A percentile compares a stretch with the other conserved stretches of the same genome.
Conservation (phyloP, 1,139 yeast species). For the Kurtzmaniella quercitrusa region DNA sequence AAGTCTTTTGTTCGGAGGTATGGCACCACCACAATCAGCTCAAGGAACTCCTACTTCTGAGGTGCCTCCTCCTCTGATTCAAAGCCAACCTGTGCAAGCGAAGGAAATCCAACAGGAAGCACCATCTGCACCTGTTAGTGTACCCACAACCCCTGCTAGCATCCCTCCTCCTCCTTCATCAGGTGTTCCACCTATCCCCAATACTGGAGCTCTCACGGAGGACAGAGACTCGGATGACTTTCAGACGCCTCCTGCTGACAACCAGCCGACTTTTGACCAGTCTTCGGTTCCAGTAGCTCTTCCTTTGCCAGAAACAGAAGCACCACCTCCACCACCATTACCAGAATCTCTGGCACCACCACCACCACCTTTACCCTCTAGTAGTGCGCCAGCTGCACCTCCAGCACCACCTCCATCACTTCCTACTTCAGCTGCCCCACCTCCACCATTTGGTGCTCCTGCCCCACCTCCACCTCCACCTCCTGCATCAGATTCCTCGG, state of each 20-base stretch:
- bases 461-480: slow-evolving; percentile 28
- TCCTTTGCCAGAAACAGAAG: slow-evolving; percentile 8
- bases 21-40: slow-evolving; percentile 48
- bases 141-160: not conserved
- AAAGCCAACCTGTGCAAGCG: slow-evolving; percentile 4
- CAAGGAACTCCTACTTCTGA: slow-evolving; percentile 16
- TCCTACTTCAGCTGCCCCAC: slow-evolving; percentile 15
- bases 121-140: not conserved
- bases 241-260: slow-evolving; percentile 10
- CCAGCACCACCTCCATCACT: slow-evolving; percentile 27
- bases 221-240: slow-evolving; percentile 8
- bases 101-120: not conserved
- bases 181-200: slow-evolving; percentile 8
- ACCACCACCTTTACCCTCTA: slow-evolving; percentile 18
- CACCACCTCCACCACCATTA: slow-evolving; percentile 15
- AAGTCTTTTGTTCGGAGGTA: slow-evolving; percentile 57
- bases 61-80: slow-evolving; percentile 8
- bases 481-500: slow-evolving; percentile 15
- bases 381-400: slow-evolving; percentile 20
- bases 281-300: slow-evolving; percentile 9
- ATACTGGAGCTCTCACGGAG: slow-evolving; percentile 9
- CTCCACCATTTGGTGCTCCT: slow-evolving; percentile 10
- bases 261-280: slow-evolving; percentile 5
- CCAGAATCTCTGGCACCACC: slow-evolving; percentile 14
- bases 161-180: not conserved